phyloP scores from a whole-genome alignment of 768 basidiomycete species.

The Boletus edulis region DNA sequence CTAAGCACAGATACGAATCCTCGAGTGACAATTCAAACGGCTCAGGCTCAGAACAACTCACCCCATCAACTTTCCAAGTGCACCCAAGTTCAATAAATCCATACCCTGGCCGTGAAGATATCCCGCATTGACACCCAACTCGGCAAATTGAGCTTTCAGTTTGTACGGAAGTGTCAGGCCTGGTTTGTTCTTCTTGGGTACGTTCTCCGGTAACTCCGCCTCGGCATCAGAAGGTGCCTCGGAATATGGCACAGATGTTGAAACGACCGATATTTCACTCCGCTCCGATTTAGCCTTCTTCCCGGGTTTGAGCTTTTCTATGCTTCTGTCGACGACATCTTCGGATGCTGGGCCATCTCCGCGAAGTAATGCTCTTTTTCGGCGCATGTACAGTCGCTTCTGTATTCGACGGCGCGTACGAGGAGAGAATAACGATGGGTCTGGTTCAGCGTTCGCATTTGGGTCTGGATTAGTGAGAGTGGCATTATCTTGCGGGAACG shows the following conservation, averaged over 20 bases:
- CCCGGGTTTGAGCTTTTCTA: conserved; percentile 40
- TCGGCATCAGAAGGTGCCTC: conserved; percentile 9
- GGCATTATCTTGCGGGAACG: background rate
- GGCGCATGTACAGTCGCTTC: conserved; percentile 73
- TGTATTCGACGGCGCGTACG: conserved; percentile 49
- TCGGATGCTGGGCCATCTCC: conserved; percentile 29
- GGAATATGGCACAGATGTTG: conserved; percentile 6
- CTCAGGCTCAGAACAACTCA: conserved; percentile 23
- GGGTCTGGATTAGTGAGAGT: background rate
- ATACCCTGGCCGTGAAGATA: conserved; percentile 43
- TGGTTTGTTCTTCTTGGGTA: conserved; percentile 19
- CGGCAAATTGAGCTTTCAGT: conserved; percentile 39
- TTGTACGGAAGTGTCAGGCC: conserved; percentile 48
- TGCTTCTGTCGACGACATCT: background rate
- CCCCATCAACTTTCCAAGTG: conserved; percentile 40
- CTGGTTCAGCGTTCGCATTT: conserved; percentile 5
- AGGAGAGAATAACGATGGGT: conserved; percentile 39
- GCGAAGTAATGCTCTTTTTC: conserved; percentile 52
- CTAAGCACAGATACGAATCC: conserved; percentile 9
- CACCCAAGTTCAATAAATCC: conserved; percentile 37
- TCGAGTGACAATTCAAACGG: conserved; percentile 3
- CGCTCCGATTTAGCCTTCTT: conserved; percentile 12
- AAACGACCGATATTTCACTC: conserved; percentile 1
- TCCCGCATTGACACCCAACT: conserved; percentile 44
- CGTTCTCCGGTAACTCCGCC: conserved; percentile 7